These are phyloP conservation scores for Aeschynomene evenia DNA, from an alignment of 306 rosid genomes.

Conservation along the genomic window DNA sequence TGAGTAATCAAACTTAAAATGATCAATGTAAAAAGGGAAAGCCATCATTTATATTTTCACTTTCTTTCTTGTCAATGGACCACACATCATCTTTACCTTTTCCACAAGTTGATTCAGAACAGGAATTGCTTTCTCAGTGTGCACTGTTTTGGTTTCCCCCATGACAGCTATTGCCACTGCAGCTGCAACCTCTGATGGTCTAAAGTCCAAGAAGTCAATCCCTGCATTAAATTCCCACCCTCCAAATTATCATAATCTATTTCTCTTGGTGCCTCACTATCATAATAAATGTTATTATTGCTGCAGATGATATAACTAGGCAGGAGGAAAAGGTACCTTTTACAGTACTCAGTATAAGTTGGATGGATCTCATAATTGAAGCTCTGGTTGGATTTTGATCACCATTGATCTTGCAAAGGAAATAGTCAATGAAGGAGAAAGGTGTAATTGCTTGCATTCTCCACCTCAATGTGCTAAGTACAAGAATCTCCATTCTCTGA, in stretches of 20 bases:
- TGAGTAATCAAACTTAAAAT: conserved; percentile 29
- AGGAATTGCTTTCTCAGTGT: conserved; percentile 57
- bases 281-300: conserved; percentile 17
- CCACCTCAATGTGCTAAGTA: conserved; percentile 84
- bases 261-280: neutral
- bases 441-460: conserved; percentile 93
- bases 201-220: conserved; percentile 80
- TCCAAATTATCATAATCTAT: conserved; percentile 31
- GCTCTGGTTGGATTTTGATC: conserved; percentile 38
- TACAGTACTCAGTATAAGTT: conserved; percentile 51
- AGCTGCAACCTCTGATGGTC: conserved; percentile 90
- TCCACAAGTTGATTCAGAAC: conserved; percentile 56
- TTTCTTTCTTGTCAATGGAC: conserved; percentile 31
- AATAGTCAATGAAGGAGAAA: conserved; percentile 79
- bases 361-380: conserved; percentile 54
- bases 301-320: neutral
- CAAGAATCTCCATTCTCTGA: conserved; percentile 81
- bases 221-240: conserved; percentile 73
- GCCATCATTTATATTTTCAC: conserved; percentile 20
- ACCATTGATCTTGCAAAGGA: conserved; percentile 60
- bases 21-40: conserved; percentile 21
- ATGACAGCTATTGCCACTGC: conserved; percentile 72
- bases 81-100: conserved; percentile 56
- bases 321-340: conserved; percentile 44
- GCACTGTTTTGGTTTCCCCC: conserved; percentile 55